These are phyloP conservation scores for Rhododendron ovatum DNA, from an alignment of 148 eudicot species.

Conservation along the genomic window DNA sequence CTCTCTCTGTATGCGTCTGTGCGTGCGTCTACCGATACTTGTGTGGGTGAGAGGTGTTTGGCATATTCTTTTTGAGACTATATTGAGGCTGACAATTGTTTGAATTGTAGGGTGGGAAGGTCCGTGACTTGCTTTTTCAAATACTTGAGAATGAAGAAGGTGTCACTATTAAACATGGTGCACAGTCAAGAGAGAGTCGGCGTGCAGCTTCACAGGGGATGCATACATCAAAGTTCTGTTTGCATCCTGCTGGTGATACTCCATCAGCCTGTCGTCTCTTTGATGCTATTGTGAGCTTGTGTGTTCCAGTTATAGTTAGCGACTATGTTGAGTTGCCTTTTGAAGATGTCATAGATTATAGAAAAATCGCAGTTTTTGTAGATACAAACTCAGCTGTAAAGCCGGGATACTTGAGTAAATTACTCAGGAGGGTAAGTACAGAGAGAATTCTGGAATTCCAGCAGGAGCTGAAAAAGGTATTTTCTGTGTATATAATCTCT, in stretches of 20 bases:
- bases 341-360: conserved; percentile 92
- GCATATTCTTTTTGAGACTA: background rate
- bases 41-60: background rate
- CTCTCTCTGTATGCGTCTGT: background rate
- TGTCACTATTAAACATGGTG: conserved; percentile 86
- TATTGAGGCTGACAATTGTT: background rate
- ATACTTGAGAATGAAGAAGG: conserved; percentile 80
- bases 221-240: conserved; percentile 94
- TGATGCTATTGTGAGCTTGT: conserved; percentile 97
- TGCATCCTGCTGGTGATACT: conserved; percentile 99
- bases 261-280: conserved; percentile 98
- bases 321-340: conserved; percentile 91
- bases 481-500: background rate
- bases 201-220: conserved; percentile 91
- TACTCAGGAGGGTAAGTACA: conserved; percentile 51
- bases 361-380: conserved; percentile 76
- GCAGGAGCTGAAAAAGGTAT: conserved; percentile 77
- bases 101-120: conserved; percentile 81
- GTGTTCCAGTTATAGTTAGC: conserved; percentile 89
- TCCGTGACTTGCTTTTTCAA: conserved; percentile 85
- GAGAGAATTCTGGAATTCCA: conserved; percentile 69
- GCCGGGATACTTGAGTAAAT: conserved; percentile 57
- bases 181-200: conserved; percentile 95
- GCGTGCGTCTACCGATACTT: background rate
- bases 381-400: conserved; percentile 70